These are phyloP conservation scores for Scheffersomyces amazonensis DNA, from an alignment of 805 yeast species.

Conservation along the genomic window DNA sequence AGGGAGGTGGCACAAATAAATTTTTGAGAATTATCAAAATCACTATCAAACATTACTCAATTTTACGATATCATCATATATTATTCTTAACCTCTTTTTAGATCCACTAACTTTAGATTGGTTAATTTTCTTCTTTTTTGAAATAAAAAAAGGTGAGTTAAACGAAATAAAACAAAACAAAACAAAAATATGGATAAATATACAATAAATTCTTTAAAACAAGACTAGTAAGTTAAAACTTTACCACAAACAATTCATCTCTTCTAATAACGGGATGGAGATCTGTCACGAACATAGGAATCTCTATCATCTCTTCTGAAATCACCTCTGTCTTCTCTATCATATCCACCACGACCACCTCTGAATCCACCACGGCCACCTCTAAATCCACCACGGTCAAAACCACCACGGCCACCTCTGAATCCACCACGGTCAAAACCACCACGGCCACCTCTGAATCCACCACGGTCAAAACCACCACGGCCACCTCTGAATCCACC, in stretches of 20 bases:
- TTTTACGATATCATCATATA: too few species aligned
- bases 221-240: neutral
- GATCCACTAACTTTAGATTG: too few species aligned
- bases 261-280: conserved; percentile 65
- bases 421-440: conserved; percentile 45
- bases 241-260: neutral
- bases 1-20: too few species aligned
- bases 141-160: too few species aligned
- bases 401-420: conserved; percentile 31
- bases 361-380: conserved; percentile 36
- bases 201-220: neutral
- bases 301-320: conserved; percentile 50
- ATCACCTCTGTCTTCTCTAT: conserved; percentile 22
- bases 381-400: conserved; percentile 26
- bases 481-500: conserved; percentile 38
- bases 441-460: conserved; percentile 35
- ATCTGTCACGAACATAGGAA: conserved; percentile 52
- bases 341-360: conserved; percentile 32
- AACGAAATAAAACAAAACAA: neutral
- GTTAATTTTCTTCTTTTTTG: too few species aligned
- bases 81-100: too few species aligned
- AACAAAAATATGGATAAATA: neutral
- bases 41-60: too few species aligned
- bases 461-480: conserved; percentile 28
- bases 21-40: too few species aligned